Base-by-base conservation (phyloP, 2,329 filamentous ascomycete genomes). In the Epichloe hybrida region DNA sequence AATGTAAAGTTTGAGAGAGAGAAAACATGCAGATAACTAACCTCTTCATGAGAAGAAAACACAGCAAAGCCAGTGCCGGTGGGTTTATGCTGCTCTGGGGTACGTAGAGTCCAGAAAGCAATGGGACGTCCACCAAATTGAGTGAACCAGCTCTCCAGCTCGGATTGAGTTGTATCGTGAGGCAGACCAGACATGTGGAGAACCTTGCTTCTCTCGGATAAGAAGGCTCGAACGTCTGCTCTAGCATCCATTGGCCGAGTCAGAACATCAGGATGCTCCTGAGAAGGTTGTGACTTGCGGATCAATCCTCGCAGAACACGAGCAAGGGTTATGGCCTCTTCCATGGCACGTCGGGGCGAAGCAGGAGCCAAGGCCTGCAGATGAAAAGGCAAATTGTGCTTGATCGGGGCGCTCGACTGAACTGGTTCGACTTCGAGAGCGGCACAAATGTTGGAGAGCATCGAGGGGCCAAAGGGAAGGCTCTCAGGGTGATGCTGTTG, bases 81-180 rank as follows among this genome's bases (percentile, higher is more conserved):
- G n/a, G 93, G 93, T 76, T 98, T 98, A 72, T 97, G 93, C 72
- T 97, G 93, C 69, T 98, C 93, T 3, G 93, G 93, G 13, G 93
- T 98, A 55, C 91, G 86, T 48, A 98, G 78, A 17, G 93, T 98
- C 93, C 93, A 98, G 72, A 98, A 98, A 20, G 93, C 93, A 71
- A 98, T 98, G 34, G 93, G 93, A 42, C 93, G 86, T 47, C 93
- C 93, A 56, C 93, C 93, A 65, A 95, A 98, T 69, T 98, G 93
- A 34, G 93, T 98, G 66, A 97, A 98, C 93, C 93, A 98, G 71
- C 90, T 96, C 73, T 98, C 93, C 23, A 98, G 79, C 72, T 98
- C 93, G 3, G 91, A 97, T 71, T 98, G 93, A 2, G 93, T 98
- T 37, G 93, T 98, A 62, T 98, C 93, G 66, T 98, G 93, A 43